Evolutionary conservation across 208 protist species (phyloP), one percentile per base, ranked within the genome.

Genomic region (Leishmania tarentolae): DNA sequence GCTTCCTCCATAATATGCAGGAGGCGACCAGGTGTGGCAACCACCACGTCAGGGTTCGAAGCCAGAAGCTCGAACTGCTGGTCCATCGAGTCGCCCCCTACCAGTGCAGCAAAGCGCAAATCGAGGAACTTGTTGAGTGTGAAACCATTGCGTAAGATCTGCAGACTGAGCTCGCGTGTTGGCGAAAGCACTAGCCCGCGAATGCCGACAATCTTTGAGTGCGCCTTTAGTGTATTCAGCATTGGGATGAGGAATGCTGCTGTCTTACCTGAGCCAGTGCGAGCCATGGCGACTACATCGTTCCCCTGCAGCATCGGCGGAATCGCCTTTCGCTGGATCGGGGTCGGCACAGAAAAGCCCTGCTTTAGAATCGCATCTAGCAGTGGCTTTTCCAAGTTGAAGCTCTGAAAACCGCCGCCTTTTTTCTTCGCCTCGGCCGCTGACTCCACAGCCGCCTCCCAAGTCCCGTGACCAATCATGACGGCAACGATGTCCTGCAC

Each of bases 211-310:
- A 91, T 94, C 40, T 91, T 94, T 47, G 94, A 95, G 90, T 99
- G 98, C 35, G 86, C 74, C 83, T 95, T 91, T 15, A 99, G 87
- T 0, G 93, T 86, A 78, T 99, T 91, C 66, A 99, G 81, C 89
- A 99, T 94, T 7, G 99, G 99, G 53, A 99, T 96, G 6, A 99
- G 88, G 85, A 99, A 99, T 9, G 99, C 98, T 8, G 98, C 99
- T 8, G 99, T 99, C 86, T 99, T 99, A 53, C 99, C 99, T 13
- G 98, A 99, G 72, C 99, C 99, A 21, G 99, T 99, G 71, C 99
- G 94, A 3, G 99, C 99, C 99, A 99, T 99, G 52, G 98, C 99
- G 3, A 99, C 99, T 0, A 99, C 94, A 85, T 99, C 99, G 57
- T 92, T 93, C 50, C 99, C 99, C 61, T 97, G 93, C 72, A 98